Evolutionary conservation across 2,329 filamentous ascomycete species (phyloP).

Genomic region (Paraphoma sp.): DNA sequence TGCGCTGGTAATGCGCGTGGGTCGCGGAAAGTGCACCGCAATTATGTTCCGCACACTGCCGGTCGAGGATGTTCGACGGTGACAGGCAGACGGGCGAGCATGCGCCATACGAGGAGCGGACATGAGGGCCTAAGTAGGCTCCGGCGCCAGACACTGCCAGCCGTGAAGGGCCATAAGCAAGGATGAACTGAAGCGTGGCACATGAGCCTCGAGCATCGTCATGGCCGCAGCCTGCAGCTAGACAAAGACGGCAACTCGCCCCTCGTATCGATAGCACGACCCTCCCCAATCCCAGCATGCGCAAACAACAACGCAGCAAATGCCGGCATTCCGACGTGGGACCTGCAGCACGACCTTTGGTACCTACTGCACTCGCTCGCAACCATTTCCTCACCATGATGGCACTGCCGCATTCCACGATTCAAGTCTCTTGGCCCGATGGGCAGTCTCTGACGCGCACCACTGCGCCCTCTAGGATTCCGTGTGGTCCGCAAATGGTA

Average conservation of each 20-base stretch:
- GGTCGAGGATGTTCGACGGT: not conserved
- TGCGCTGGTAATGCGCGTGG: slow-evolving; percentile 20
- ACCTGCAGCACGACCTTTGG: slow-evolving; percentile 14
- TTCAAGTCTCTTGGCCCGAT: not conserved
- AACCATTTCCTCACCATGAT: slow-evolving; percentile 1
- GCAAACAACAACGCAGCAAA: slow-evolving; percentile 6
- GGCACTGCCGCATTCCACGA: not conserved
- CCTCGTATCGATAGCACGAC: not conserved
- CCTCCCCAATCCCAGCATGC: not conserved
- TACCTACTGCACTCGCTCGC: slow-evolving; percentile 10
- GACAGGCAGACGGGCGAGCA: not conserved
- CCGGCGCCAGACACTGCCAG: not conserved
- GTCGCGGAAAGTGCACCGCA: slow-evolving; percentile 28
- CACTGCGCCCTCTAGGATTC: too few relatives aligned
- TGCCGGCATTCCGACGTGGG: slow-evolving; percentile 1
- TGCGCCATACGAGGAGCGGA: slow-evolving; percentile 2
- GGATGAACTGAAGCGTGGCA: slow-evolving; percentile 10
- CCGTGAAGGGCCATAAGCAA: not conserved
- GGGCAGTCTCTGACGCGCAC: not conserved
- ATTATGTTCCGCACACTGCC: slow-evolving; percentile 2
- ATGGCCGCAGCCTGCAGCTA: slow-evolving; percentile 18
- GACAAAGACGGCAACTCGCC: slow-evolving; percentile 12
- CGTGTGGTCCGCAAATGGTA: too few relatives aligned
- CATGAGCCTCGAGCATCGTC: slow-evolving; percentile 17
- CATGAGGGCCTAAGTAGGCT: slow-evolving; percentile 10